Evolutionary conservation across 2,329 filamentous ascomycete genomes (phyloP).

Genomic region (Lachnellula occidentalis): DNA sequence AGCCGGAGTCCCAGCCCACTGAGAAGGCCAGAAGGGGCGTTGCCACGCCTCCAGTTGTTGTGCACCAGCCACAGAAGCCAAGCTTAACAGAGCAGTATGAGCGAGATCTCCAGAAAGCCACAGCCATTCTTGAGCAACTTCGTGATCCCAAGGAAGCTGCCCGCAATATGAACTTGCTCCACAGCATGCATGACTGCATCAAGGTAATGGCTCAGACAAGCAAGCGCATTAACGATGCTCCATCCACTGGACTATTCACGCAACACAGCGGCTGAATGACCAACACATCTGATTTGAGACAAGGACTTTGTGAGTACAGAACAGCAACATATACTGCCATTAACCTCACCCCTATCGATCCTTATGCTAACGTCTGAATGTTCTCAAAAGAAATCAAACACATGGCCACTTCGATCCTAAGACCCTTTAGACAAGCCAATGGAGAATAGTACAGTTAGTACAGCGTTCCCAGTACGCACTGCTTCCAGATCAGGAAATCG

Average conservation of each 20-base stretch:
- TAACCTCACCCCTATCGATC: background rate
- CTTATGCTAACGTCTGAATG: background rate
- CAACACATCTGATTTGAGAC: background rate
- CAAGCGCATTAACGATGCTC: conserved; percentile 22
- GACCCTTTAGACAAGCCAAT: background rate
- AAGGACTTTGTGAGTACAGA: conserved; percentile 18
- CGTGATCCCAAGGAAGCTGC: conserved; percentile 21
- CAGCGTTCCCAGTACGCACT: conserved; percentile 22
- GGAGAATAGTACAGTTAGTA: conserved; percentile 7
- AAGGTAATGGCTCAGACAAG: conserved; percentile 28
- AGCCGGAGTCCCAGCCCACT: conserved; percentile 13
- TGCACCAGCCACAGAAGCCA: conserved; percentile 22
- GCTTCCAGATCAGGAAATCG: conserved; percentile 13
- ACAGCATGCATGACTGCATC: conserved; percentile 24
- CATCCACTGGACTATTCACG: conserved; percentile 13
- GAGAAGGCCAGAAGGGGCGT: conserved; percentile 26
- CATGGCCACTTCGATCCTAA: conserved; percentile 3
- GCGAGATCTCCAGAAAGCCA: conserved; percentile 24
- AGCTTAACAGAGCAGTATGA: conserved; percentile 26
- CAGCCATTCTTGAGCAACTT: conserved; percentile 24
- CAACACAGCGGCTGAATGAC: conserved; percentile 25
- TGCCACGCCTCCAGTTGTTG: conserved; percentile 21
- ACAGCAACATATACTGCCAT: background rate
- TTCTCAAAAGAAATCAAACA: background rate
- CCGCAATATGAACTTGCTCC: conserved; percentile 23